Percentiles rank a stretch among this genome's conserved stretches.
Evolutionary conservation across 2,329 filamentous ascomycete species (phyloP).

Genomic region (Curvularia eragrostidis): DNA sequence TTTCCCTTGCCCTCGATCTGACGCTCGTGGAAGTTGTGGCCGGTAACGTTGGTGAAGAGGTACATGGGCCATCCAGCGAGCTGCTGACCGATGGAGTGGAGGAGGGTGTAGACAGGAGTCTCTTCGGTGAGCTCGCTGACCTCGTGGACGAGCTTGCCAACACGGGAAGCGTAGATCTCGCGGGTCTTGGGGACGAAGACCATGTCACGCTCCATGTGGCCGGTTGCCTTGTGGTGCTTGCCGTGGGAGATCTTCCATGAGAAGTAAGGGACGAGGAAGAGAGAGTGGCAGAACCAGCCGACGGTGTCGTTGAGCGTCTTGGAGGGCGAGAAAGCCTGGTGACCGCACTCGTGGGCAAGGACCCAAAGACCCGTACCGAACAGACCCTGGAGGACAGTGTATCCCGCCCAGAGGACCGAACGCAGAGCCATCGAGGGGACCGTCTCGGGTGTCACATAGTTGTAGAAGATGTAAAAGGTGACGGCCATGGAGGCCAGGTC

Average conservation of each 20-base stretch:
- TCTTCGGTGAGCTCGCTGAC: slow-evolving; percentile 90
- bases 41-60: slow-evolving; percentile 88
- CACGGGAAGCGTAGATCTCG: slow-evolving; percentile 75
- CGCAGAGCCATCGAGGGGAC: slow-evolving; percentile 74
- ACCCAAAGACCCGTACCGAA: slow-evolving; percentile 97
- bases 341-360: slow-evolving; percentile 95
- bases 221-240: slow-evolving; percentile 99
- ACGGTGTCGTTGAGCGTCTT: slow-evolving; percentile 89
- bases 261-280: slow-evolving; percentile 93
- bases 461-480: slow-evolving; percentile 89
- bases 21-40: slow-evolving; percentile 91
- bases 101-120: slow-evolving; percentile 82
- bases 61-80: slow-evolving; percentile 93
- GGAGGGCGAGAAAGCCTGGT: slow-evolving; percentile 94
- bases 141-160: slow-evolving; percentile 80
- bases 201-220: slow-evolving; percentile 98
- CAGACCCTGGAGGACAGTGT: slow-evolving; percentile 85
- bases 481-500: slow-evolving; percentile 75
- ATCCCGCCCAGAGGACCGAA: slow-evolving; percentile 68
- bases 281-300: slow-evolving; percentile 89
- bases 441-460: slow-evolving; percentile 83
- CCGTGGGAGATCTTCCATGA: slow-evolving; percentile 99
- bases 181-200: slow-evolving; percentile 96
- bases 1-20: slow-evolving; percentile 92
- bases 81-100: slow-evolving; percentile 81